Conservation (phyloP, 2,329 filamentous ascomycete genomes). For the Truncatella angustata region DNA sequence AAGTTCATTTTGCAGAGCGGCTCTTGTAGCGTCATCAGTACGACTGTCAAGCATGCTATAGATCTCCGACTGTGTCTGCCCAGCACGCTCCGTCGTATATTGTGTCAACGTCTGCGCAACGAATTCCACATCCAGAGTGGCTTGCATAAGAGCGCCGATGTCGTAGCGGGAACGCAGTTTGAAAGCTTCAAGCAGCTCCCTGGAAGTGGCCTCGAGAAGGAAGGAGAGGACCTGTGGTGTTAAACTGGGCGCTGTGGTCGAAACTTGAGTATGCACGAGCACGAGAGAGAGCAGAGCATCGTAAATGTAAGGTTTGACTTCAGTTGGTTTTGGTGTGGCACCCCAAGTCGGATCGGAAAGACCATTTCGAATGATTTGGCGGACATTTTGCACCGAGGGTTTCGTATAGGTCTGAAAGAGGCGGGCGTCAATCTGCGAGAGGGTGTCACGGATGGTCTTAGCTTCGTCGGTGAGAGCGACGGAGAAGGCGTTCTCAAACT, state of each 20-base stretch:
- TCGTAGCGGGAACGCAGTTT: conserved; percentile 64
- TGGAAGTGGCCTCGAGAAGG: conserved; percentile 77
- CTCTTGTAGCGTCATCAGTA: conserved; percentile 83
- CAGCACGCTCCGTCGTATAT: conserved; percentile 82
- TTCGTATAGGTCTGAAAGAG: conserved; percentile 92
- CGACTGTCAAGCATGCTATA: conserved; percentile 87
- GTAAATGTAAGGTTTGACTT: conserved; percentile 88
- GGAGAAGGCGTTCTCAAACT: conserved; percentile 92
- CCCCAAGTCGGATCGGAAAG: conserved; percentile 70
- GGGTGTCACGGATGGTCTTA: conserved; percentile 86
- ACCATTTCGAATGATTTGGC: conserved; percentile 69
- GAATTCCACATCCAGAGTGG: conserved; percentile 95
- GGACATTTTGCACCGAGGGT: conserved; percentile 67
- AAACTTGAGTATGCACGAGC: conserved; percentile 86
- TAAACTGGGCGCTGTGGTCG: conserved; percentile 73
- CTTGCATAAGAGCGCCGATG: conserved; percentile 87
- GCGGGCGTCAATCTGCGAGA: conserved; percentile 84
- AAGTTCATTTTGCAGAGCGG: conserved; percentile 78
- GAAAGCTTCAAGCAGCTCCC: conserved; percentile 81
- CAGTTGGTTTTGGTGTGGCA: conserved; percentile 62
- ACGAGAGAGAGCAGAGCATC: conserved; percentile 82
- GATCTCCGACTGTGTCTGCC: conserved; percentile 81
- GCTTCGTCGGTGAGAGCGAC: conserved; percentile 93
- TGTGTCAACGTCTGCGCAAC: conserved; percentile 88
- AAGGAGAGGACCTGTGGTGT: conserved; percentile 81